Conservation (phyloP, 129 eudicot species). For the Helianthus tuberosus region DNA sequence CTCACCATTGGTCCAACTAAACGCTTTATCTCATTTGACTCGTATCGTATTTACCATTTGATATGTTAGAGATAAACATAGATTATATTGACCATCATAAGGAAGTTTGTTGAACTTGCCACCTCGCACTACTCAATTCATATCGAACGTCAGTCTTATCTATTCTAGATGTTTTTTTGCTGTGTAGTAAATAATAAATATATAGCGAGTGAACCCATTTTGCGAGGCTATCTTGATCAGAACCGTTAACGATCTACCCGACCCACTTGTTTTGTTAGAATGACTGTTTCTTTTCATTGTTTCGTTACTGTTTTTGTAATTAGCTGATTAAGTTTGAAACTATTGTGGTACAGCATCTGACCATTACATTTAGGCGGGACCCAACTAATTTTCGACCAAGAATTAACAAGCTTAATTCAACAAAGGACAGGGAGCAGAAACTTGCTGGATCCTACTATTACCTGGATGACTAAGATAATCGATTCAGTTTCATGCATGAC, state of each 20-base stretch:
- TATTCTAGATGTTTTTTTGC: neutral
- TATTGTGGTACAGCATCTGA: constrained; percentile 62
- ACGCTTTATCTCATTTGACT: neutral
- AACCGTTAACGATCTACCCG: neutral
- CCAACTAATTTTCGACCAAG: constrained; percentile 83
- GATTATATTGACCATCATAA: neutral
- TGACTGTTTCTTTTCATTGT: neutral
- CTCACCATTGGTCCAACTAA: neutral
- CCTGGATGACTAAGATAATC: constrained; percentile 59
- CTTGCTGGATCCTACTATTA: constrained; percentile 87
- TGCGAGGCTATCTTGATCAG: neutral
- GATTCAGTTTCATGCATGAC: constrained; percentile 16
- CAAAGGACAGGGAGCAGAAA: constrained; percentile 95
- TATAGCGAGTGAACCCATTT: neutral
- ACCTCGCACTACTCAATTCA: neutral
- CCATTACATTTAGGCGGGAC: constrained; percentile 81
- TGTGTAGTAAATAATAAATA: no score
- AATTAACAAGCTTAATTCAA: constrained; percentile 82
- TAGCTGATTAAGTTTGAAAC: neutral
- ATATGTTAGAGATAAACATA: neutral
- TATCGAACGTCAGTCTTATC: neutral
- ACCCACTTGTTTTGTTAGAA: neutral
- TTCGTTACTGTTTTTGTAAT: neutral
- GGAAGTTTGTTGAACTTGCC: neutral
- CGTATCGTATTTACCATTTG: neutral